These are phyloP conservation scores for Chlorella variabilis DNA, from an alignment of 163 green algal species.

Conservation along the genomic window DNA sequence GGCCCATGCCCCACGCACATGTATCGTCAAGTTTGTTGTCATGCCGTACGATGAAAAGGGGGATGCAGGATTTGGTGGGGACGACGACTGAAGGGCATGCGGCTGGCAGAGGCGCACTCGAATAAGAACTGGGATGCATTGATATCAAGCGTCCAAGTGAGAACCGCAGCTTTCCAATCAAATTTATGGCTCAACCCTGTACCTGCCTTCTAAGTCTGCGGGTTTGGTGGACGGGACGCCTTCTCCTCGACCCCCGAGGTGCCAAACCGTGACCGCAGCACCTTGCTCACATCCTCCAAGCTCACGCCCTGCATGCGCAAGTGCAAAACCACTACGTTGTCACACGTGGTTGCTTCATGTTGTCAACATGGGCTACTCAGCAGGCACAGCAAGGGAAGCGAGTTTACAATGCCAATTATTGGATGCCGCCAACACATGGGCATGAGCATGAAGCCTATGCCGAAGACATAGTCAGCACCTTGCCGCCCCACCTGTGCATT, in stretches of 20 bases:
- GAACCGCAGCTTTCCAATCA: no score
- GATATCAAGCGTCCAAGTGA: no score
- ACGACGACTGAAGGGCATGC: not conserved
- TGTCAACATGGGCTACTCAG: no score
- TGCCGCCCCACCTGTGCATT: constrained; percentile 49
- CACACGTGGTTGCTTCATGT: no score
- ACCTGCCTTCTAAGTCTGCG: not conserved
- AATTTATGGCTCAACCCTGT: no score
- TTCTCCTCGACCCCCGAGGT: constrained; percentile 94
- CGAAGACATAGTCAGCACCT: no score
- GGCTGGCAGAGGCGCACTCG: no score
- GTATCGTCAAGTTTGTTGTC: constrained; percentile 19
- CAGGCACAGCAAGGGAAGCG: no score
- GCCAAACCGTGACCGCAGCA: constrained; percentile 80
- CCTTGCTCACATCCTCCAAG: constrained; percentile 82
- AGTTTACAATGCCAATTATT: no score
- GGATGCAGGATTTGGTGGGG: not conserved
- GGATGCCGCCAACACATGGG: no score
- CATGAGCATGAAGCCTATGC: no score
- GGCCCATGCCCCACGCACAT: constrained; percentile 5
- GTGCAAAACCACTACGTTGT: not conserved
- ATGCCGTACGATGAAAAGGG: constrained; percentile 19
- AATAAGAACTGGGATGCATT: no score
- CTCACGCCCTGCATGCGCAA: constrained; percentile 71
- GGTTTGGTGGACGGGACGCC: constrained; percentile 51